Conservation (phyloP, 352 stramenopile species). For the Phytophthora parvispora region DNA sequence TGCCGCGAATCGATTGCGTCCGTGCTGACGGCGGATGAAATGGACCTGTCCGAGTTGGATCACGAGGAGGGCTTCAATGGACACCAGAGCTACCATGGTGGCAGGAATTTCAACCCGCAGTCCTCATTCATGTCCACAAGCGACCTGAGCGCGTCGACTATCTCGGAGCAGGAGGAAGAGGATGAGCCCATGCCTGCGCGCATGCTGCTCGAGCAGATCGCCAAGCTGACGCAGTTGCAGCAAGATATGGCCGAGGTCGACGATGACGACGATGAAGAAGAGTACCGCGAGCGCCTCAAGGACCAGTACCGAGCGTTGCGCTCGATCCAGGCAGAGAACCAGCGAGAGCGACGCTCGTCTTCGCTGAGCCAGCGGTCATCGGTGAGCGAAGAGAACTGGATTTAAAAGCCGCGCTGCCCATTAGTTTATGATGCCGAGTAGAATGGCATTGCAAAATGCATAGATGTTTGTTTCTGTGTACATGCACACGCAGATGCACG, state of each 20-base stretch:
- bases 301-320: conserved; percentile 66
- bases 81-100: background rate
- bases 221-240: conserved; percentile 63
- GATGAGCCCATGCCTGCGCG: conserved; percentile 49
- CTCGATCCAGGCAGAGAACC: conserved; percentile 51
- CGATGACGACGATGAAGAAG: conserved; percentile 54
- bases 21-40: conserved; percentile 58
- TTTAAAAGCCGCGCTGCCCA: conserved; percentile 13
- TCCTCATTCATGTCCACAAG: conserved; percentile 28
- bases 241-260: conserved; percentile 58
- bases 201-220: conserved; percentile 61
- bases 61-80: conserved; percentile 30
- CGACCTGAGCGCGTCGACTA: conserved; percentile 37
- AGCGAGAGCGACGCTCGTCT: conserved; percentile 5
- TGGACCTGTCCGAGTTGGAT: conserved; percentile 51
- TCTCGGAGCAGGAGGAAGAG: conserved; percentile 37
- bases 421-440: conserved; percentile 20
- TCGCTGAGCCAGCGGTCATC: background rate
- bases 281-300: conserved; percentile 64
- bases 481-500: background rate
- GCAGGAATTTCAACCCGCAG: conserved; percentile 25
- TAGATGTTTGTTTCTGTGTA: conserved; percentile 8
- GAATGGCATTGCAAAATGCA: conserved; percentile 23
- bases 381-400: conserved; percentile 35
- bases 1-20: conserved; percentile 69